Base-by-base conservation (phyloP, 2,329 filamentous ascomycete genomes). In the Xylaria sp. region DNA sequence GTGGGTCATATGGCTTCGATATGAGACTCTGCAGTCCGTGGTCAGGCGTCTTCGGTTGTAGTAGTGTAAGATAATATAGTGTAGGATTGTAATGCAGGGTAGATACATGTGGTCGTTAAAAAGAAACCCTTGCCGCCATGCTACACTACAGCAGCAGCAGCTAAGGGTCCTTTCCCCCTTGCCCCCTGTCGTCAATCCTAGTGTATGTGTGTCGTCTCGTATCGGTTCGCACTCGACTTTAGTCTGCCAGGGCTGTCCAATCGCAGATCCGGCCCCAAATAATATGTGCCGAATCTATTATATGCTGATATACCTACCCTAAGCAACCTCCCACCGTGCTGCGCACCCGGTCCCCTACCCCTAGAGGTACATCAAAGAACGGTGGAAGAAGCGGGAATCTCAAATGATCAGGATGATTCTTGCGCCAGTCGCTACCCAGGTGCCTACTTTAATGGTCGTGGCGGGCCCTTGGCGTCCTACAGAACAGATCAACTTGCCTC, bases 191-290 rank as follows among this genome's bases (percentile, higher is more conserved):
- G 49, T 42, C 21, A 19, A 19, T 28, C 4, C n/a, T 42, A 25
- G 25, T 23, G 21, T 38, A 37, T 35, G 49, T 52, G 33, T 51
- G 49, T 37, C n/a, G 49, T 42, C 60, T 64, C 60, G 63, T 63
- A 59, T 63, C 23, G 55, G 56, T 57, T 58, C 55, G 60, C 59
- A 17, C 46, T 53, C 46, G 58, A 40, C 60, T 42, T 59, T 65
- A 59, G 55, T 50, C 55, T 38, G 55, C 63, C 25, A 63, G 38
- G 25, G 23, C 37, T 49, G 25, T 17, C 63, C 46, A 65, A 65
- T 61, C 51, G 45, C 45, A 58, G 25, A 52, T 23, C 17, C 38
- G 38, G 31, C 25, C n/a, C 55, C 19, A 38, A 33, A 38, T 46
- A 52, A 61, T 57, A 17, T 11, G 6, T 56, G n/a, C 17, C 38